Conservation (phyloP, 768 basidiomycete genomes). For the Pleurotus salmoneostramineus region DNA sequence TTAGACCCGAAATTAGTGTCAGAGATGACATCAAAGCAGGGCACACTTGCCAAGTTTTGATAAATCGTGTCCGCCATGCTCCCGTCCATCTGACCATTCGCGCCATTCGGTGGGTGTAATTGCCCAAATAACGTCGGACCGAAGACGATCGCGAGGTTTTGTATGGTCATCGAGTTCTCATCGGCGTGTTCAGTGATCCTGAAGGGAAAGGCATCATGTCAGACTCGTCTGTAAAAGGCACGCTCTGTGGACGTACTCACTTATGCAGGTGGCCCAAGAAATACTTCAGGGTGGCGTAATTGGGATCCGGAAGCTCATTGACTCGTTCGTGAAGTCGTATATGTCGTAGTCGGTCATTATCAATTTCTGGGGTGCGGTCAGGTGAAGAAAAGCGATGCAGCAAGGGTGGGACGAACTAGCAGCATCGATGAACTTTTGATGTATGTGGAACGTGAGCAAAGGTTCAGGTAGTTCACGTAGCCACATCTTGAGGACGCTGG, state of each 20-base stretch:
- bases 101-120: conserved; percentile 36
- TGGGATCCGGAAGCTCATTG: conserved; percentile 97
- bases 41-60: conserved; percentile 61
- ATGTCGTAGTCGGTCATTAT: conserved; percentile 92
- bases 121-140: conserved; percentile 96
- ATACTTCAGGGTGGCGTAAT: conserved; percentile 95
- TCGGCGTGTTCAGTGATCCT: conserved; percentile 75
- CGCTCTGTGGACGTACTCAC: conserved; percentile 38
- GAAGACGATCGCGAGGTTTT: conserved; percentile 94
- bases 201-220: conserved; percentile 1
- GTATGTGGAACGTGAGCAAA: conserved; percentile 75
- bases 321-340: conserved; percentile 96
- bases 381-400: conserved; percentile 1
- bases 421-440: conserved; percentile 93
- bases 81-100: conserved; percentile 38
- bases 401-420: conserved; percentile 59
- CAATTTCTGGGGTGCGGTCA: conserved; percentile 54
- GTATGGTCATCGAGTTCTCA: conserved; percentile 88
- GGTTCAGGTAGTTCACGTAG: conserved; percentile 95
- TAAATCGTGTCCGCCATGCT: conserved; percentile 67
- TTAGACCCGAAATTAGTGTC: neutral
- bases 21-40: neutral
- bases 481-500: conserved; percentile 96
- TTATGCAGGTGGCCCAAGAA: conserved; percentile 92
- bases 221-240: neutral